Evolutionary conservation across 2,329 filamentous ascomycete species (phyloP), one percentile per base, ranked within the genome.

Genomic region (Botrytis tulipae): DNA sequence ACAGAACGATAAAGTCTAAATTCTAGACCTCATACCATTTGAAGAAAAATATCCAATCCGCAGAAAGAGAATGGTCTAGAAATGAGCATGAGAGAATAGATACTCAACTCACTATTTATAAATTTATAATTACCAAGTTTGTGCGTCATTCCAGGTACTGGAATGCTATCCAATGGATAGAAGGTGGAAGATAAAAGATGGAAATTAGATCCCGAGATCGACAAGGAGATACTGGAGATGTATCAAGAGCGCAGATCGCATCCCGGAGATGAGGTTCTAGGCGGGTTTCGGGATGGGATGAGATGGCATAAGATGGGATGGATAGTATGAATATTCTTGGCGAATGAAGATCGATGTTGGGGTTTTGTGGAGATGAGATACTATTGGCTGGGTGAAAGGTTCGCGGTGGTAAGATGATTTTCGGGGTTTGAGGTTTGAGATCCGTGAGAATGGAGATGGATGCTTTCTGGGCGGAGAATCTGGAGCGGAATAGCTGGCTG

Each of bases 341-440:
- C n/a, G 22, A n/a, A 51, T n/a, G 10, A 25, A 25, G 46, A 51
- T 51, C 22, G 46, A 51, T 4, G 22, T 9, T 51, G 10, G 25
- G 5, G 1, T 51, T 6, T 51, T 51, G 10, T 0, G 3, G 46
- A 14, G 4, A 2, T 4, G 22, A 12, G 4, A 3, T 4, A 42
- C 14, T 42, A 12, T 1, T 40, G 22, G 22, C 9, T 51, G 4
- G 25, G 5, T n/a, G 10, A 1, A n/a, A 51, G 22, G 22, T 14
- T n/a, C 22, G 22, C 1, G 2, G 10, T 9, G 25, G 4, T 10
- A 12, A n/a, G 10, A 51, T n/a, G 22, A 51, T n/a, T 51, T n/a
- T 25, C 25, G 25, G 46, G 10, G 10, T 4, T 14, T n/a, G 48
- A n/a, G 10, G 48, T 14, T 14, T 51, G 1, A 2, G 0, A 4